Evolutionary conservation across 2,329 filamentous ascomycete genomes (phyloP), one percentile per base, ranked within the genome.

Genomic region (Aureobasidium sp.): DNA sequence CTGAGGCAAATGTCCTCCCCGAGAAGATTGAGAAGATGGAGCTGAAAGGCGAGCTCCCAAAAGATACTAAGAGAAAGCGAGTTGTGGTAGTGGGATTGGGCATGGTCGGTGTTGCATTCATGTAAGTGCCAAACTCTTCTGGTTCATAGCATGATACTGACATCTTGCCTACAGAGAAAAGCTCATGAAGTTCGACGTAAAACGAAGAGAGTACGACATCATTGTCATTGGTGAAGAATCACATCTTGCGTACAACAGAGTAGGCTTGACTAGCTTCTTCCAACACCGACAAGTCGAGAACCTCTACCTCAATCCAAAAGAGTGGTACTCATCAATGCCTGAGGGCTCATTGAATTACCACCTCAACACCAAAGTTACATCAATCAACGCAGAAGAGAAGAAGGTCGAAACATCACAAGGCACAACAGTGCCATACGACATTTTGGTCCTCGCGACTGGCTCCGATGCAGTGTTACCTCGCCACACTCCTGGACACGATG

Each of bases 101-200:
- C 2, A 97, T 97, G 92, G 91, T 96, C 48, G 90, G 88, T 42
- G 88, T 94, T 67, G 87, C 89, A 46, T 93, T 95, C 73, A 90
- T 95, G 89, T 93, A 77, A 80, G 87, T 32, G 44, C 17, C 9
- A 2, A 20, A 6, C 2, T 6, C 3, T 17, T 5, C 9, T 23
- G n/a, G 10, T 15, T 2, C 5, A 29, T 13, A 29, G 15, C 5
- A 27, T 7, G 2, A 20, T 2, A 41, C 39, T 57, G 27, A 44
- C 36, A n/a, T 20, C 20, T 13, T 29, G 29, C 67, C 15, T 68
- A 66, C 68, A 95, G 91, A 69, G 91, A 96, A 75, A 96, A 96
- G 75, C 75, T 96, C 10, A 80, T 96, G 70, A 96, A 96, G 69
- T 84, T 91, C 58, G 91, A 96, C 72, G 84, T 86, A 1, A 86